Percentiles rank a stretch among this genome's conserved stretches.
Evolutionary conservation across 2,329 filamentous ascomycete genomes (phyloP).

Genomic region (Alternaria dauci): DNA sequence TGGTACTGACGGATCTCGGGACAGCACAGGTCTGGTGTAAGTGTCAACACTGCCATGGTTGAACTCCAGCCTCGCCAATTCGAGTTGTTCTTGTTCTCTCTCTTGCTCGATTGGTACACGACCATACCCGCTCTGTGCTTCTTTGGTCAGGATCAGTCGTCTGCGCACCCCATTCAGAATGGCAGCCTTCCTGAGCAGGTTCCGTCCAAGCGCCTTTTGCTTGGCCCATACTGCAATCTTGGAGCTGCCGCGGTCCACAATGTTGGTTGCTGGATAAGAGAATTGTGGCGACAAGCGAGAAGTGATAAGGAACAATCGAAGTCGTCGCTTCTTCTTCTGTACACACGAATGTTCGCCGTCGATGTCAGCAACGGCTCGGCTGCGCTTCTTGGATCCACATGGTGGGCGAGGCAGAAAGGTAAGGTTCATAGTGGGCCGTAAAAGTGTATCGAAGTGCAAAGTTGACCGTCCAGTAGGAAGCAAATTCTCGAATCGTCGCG

Average conservation of each 20-base stretch:
- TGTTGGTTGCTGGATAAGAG: conserved; percentile 74
- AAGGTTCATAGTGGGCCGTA: conserved; percentile 42
- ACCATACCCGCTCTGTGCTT: conserved; percentile 27
- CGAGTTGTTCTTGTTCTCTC: conserved; percentile 42
- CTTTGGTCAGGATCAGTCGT: conserved; percentile 40
- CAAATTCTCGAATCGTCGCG: conserved; percentile 15
- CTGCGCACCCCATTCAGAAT: conserved; percentile 69
- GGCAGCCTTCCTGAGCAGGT: conserved; percentile 70
- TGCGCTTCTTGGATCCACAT: conserved; percentile 58
- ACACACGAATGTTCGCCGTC: conserved; percentile 62
- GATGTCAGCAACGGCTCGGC: conserved; percentile 64
- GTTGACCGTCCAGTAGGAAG: conserved; percentile 20
- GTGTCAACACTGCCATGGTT: conserved; percentile 45
- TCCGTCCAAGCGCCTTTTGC: conserved; percentile 57
- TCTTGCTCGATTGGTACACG: conserved; percentile 40
- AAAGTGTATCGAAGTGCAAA: conserved; percentile 47
- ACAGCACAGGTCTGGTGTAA: conserved; percentile 38
- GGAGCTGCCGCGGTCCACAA: conserved; percentile 67
- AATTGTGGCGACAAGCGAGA: conserved; percentile 74
- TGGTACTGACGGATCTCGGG: conserved; percentile 22
- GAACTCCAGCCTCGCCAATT: conserved; percentile 43
- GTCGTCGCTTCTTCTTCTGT: conserved; percentile 71
- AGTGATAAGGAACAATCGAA: conserved; percentile 70
- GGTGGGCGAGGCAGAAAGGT: conserved; percentile 43
- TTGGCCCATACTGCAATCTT: conserved; percentile 58